Percentiles rank a stretch among this genome's conserved stretches.
Conservation (phyloP, 2,329 filamentous ascomycete genomes). For the Trichophyton equinum region DNA sequence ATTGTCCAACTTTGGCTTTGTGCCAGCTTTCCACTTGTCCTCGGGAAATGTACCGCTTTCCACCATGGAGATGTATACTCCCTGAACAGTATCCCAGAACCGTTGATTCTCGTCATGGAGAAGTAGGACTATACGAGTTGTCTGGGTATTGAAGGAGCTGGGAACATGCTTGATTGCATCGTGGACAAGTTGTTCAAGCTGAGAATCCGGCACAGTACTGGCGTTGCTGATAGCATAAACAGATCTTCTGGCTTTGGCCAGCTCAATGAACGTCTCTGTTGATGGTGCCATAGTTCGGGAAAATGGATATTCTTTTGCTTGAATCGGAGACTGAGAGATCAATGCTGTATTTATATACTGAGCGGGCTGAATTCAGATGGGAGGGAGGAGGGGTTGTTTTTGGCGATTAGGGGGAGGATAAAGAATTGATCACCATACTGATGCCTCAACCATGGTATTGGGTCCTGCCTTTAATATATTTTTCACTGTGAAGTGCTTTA, state of each 20-base stretch:
- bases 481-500: neutral
- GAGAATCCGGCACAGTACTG: conserved; percentile 24
- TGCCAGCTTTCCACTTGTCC: conserved; percentile 45
- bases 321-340: neutral
- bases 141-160: conserved; percentile 80
- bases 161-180: conserved; percentile 55
- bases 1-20: conserved; percentile 36
- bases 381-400: too few relatives aligned
- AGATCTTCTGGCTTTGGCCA: conserved; percentile 25
- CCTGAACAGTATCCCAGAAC: conserved; percentile 65
- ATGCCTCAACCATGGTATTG: neutral
- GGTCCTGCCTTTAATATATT: neutral
- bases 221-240: conserved; percentile 27
- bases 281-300: neutral
- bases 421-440: neutral
- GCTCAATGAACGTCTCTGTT: conserved; percentile 14
- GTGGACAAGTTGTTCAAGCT: conserved; percentile 28
- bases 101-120: conserved; percentile 73
- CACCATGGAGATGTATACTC: conserved; percentile 53
- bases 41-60: conserved; percentile 36
- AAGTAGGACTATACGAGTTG: conserved; percentile 64
- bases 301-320: neutral
- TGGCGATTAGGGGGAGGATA: too few relatives aligned
- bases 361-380: too few relatives aligned
- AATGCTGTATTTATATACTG: neutral